Conservation (phyloP, 2,329 filamentous ascomycete species). For the Sporothrix phasma region DNA sequence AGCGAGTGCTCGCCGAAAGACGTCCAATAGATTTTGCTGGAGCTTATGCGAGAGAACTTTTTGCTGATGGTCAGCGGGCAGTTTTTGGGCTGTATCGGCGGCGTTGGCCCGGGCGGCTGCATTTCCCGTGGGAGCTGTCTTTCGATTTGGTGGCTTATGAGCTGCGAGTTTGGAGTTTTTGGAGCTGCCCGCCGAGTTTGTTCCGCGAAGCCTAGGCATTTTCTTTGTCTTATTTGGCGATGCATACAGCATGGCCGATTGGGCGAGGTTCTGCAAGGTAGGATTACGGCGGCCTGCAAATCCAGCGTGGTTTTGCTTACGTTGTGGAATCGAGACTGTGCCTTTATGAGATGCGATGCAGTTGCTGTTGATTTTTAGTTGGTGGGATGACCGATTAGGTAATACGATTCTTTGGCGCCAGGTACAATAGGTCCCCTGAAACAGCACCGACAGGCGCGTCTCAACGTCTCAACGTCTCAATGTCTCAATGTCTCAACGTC, state of each 20-base stretch:
- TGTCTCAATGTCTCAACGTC: too few relatives aligned
- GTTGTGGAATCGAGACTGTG: not conserved
- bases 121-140: not conserved
- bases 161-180: constrained; percentile 5
- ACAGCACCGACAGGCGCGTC: not conserved
- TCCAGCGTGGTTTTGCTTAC: not conserved
- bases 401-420: not conserved
- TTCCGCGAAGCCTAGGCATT: constrained; percentile 4
- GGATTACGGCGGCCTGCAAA: too few relatives aligned
- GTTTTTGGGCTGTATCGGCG: not conserved
- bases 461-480: too few relatives aligned
- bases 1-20: constrained; percentile 59
- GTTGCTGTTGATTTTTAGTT: not conserved
- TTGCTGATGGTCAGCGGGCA: constrained; percentile 2
- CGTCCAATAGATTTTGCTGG: constrained; percentile 44
- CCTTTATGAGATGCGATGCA: not conserved
- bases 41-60: not conserved
- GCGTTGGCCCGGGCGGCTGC: not conserved
- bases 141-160: not conserved
- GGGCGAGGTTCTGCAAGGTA: not conserved
- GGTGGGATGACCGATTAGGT: not conserved
- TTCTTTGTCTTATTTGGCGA: not conserved
- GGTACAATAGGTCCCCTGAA: not conserved
- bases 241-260: not conserved
- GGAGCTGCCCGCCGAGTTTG: not conserved